These are phyloP conservation scores for Trichoderma reesei DNA, from an alignment of 495 filamentous ascomycete genomes.

Conservation along the genomic window DNA sequence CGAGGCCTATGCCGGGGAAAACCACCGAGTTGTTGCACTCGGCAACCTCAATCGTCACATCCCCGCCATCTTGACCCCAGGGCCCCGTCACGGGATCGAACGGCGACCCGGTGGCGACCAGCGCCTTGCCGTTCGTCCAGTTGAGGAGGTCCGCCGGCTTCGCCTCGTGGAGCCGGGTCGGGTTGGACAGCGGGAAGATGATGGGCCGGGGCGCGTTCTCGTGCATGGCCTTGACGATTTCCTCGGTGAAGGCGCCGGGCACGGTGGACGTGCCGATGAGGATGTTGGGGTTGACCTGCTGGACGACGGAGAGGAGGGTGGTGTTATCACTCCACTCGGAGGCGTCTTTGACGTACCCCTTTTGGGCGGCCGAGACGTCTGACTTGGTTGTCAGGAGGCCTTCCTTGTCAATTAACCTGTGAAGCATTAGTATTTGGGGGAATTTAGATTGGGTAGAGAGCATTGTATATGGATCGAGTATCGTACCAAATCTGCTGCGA, in stretches of 20 bases:
- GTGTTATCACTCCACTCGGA: slow-evolving; percentile 51
- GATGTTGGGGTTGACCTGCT: slow-evolving; percentile 66
- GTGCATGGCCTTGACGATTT: slow-evolving; percentile 71
- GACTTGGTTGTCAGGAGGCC: slow-evolving; percentile 57
- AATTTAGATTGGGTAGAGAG: no score
- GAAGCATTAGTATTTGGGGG: no score
- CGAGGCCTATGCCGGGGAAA: slow-evolving; percentile 80
- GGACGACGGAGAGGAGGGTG: slow-evolving; percentile 57
- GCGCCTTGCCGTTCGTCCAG: slow-evolving; percentile 69
- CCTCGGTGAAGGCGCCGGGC: slow-evolving; percentile 68
- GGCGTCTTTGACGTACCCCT: slow-evolving; percentile 54
- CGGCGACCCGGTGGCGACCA: slow-evolving; percentile 80
- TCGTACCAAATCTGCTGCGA: slow-evolving; percentile 72
- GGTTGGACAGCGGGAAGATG: slow-evolving; percentile 79
- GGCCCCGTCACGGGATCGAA: slow-evolving; percentile 66
- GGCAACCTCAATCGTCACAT: slow-evolving; percentile 54
- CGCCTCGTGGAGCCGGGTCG: slow-evolving; percentile 77
- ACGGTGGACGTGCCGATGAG: slow-evolving; percentile 78
- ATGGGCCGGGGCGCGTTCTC: slow-evolving; percentile 65
- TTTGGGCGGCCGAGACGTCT: slow-evolving; percentile 54
- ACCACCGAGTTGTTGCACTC: slow-evolving; percentile 89
- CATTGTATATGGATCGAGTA: neutral
- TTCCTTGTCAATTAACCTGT: slow-evolving; percentile 75
- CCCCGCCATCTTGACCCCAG: slow-evolving; percentile 43
- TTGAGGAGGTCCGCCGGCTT: slow-evolving; percentile 62